Evolutionary conservation across 371 early-diverging fungal species (phyloP).

Genomic region (Apophysomyces ossiformis): DNA sequence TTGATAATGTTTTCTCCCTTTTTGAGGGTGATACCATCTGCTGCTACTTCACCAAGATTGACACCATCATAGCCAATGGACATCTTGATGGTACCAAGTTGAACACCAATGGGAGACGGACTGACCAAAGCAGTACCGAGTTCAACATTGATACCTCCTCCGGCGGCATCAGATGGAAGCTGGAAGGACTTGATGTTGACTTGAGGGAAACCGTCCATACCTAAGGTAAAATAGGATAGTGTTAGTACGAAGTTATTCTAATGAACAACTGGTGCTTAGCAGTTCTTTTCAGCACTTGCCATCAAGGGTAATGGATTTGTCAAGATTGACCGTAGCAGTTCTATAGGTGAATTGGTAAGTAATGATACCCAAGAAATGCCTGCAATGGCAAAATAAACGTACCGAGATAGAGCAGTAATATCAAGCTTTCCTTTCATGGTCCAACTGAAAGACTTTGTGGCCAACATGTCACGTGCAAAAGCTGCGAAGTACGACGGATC

Average conservation of each 20-base stretch:
- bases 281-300: slow-evolving; percentile 22
- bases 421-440: slow-evolving; percentile 59
- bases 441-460: slow-evolving; percentile 57
- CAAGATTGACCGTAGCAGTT: slow-evolving; percentile 47
- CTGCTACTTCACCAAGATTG: slow-evolving; percentile 54
- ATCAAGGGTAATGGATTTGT: slow-evolving; percentile 29
- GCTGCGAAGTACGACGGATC: slow-evolving; percentile 51
- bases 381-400: slow-evolving; percentile 7
- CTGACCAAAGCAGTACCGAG: slow-evolving; percentile 59
- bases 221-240: slow-evolving; percentile 20
- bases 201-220: slow-evolving; percentile 62
- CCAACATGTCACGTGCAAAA: slow-evolving; percentile 61
- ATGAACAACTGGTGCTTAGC: not conserved
- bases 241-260: not conserved
- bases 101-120: slow-evolving; percentile 66
- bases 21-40: slow-evolving; percentile 48
- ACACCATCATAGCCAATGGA: slow-evolving; percentile 56
- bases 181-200: slow-evolving; percentile 61
- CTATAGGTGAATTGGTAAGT: slow-evolving; percentile 24
- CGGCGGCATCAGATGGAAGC: slow-evolving; percentile 63
- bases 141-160: slow-evolving; percentile 57
- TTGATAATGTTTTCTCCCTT: slow-evolving; percentile 56
- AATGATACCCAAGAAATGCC: not conserved
- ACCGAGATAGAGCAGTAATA: slow-evolving; percentile 62
- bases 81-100: slow-evolving; percentile 61